Evolutionary conservation across 768 basidiomycete genomes (phyloP), one percentile per base, ranked within the genome.

Genomic region (Mrakia blollopis): DNA sequence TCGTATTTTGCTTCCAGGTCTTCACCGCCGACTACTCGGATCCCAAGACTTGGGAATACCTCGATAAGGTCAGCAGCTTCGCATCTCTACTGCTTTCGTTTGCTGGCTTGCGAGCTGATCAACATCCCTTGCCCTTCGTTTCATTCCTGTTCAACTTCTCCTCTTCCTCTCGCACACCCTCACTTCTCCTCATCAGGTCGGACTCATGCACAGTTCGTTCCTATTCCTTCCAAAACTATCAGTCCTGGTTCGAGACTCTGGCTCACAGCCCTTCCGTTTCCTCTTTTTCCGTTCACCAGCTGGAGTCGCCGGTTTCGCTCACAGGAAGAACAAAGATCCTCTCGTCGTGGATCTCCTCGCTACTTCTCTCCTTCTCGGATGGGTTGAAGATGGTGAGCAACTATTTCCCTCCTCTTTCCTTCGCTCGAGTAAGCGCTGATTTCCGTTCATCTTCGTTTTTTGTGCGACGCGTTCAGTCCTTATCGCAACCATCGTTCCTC

Each of bases 141-240:
- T 35, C 39, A 11, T 14, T 25, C 25, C 7, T 10, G 21, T 16
- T 4, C 23, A 2, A 10, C 30, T 14, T 23, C n/a, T 37, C 35
- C 2, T 44, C 39, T 35, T 37, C 21, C 8, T 68, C 25, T 39
- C 35, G 39, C 65, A 6, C 35, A 25, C 16, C n/a, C n/a, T 35
- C 63, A 37, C 37, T 9, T 13, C 32, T 44, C 37, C 2, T 25
- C 32, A 23, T 25, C 14, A 54, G 70, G 70, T 73, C 61, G 72
- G 72, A 25, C 72, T 73, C n/a, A 73, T 73, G 72, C 72, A 73
- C 61, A 73, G 71, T 60, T 14, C 54, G 71, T 61, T 30, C 23
- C n/a, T 52, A 35, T 28, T 30, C 25, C 28, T 54, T 13, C 47
- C 30, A 54, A 39, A 14, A 3, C 47, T 2, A 7, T 3, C 21